A percentile compares a stretch with the other conserved stretches of the same genome.
phyloP scores from a whole-genome alignment of 768 basidiomycete species.

The Phylloporus sp. region DNA sequence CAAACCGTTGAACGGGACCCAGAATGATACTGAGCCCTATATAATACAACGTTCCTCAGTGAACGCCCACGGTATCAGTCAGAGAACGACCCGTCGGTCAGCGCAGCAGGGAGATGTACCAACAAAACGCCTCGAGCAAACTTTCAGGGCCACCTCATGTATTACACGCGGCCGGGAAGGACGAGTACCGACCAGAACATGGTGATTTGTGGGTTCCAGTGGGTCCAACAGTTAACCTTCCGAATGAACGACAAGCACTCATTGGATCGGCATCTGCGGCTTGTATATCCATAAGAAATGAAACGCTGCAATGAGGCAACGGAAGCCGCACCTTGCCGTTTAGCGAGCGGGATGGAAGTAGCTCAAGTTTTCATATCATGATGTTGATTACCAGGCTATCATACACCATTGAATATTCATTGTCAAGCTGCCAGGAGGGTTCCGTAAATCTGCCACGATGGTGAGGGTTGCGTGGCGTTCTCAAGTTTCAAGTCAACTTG shows the following conservation, averaged over 20 bases:
- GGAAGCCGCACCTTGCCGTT: not conserved
- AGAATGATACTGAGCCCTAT: not conserved
- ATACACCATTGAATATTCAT: too few species aligned
- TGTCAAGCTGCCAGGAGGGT: too few species aligned
- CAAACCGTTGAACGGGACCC: not conserved
- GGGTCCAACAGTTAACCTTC: not conserved
- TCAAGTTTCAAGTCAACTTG: too few species aligned
- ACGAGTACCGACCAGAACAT: not conserved
- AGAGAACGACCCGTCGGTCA: not conserved
- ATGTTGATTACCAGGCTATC: not conserved
- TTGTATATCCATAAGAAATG: not conserved
- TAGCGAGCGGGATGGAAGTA: not conserved
- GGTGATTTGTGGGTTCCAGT: slow-evolving; percentile 1
- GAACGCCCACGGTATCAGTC: slow-evolving; percentile 7
- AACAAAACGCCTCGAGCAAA: slow-evolving; percentile 12
- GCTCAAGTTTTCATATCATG: not conserved
- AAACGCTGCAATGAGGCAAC: slow-evolving; percentile 10
- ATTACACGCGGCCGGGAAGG: slow-evolving; percentile 14
- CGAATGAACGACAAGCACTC: not conserved
- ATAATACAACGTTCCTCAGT: not conserved
- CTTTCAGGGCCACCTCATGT: slow-evolving; percentile 18
- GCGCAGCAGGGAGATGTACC: not conserved
- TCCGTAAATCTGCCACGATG: not conserved
- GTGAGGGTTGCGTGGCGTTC: too few species aligned
- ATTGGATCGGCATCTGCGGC: not conserved